Evolutionary conservation across 2,329 filamentous ascomycete genomes (phyloP).

Genomic region (Fusarium sp.): DNA sequence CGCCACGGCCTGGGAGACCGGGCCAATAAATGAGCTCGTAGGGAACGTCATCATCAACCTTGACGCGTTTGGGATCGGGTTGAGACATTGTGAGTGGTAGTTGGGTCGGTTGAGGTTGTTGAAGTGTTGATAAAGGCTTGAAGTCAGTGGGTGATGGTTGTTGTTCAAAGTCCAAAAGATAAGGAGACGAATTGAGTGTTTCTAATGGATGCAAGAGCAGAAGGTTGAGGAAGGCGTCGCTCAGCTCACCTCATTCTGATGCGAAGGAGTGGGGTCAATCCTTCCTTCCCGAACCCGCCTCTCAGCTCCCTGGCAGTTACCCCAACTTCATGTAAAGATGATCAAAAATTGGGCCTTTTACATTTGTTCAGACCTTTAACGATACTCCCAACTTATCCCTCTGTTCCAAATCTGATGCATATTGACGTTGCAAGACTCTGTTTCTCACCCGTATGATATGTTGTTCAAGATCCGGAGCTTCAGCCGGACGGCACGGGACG

Average conservation of each 20-base stretch:
- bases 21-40: slow-evolving; percentile 81
- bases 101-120: not conserved
- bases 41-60: slow-evolving; percentile 56
- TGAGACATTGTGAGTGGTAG: slow-evolving; percentile 34
- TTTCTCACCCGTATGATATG: no score
- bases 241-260: slow-evolving; percentile 14
- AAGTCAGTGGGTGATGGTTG: not conserved
- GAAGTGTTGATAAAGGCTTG: not conserved
- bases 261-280: slow-evolving; percentile 17
- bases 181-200: not conserved
- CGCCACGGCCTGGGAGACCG: slow-evolving; percentile 76
- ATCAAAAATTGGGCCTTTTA: not conserved
- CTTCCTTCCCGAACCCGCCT: slow-evolving; percentile 1
- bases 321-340: not conserved
- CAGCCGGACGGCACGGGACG: slow-evolving; percentile 7
- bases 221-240: not conserved
- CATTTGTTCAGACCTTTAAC: not conserved
- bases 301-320: not conserved
- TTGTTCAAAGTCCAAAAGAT: not conserved
- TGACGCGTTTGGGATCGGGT: slow-evolving; percentile 46
- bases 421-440: not conserved
- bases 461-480: not conserved
- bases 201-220: not conserved
- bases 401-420: not conserved
- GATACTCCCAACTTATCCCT: fast-evolving